Conservation (phyloP, 495 filamentous ascomycete genomes). For the Aspergillus incahuasiensis region DNA sequence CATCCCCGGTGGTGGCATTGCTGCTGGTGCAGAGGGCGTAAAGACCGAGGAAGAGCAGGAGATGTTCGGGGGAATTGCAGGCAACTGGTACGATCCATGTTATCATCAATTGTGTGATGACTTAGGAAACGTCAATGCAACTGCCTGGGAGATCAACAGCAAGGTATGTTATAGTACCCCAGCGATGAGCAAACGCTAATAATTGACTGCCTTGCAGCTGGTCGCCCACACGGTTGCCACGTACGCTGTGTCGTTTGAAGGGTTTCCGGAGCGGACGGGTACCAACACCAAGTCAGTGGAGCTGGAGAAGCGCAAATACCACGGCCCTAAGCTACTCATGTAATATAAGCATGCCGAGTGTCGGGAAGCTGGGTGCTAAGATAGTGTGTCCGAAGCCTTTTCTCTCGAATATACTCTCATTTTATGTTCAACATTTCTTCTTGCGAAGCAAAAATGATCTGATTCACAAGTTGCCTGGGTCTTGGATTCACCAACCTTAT, state of each 20-base stretch:
- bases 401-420: neutral
- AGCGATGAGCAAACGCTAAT: neutral
- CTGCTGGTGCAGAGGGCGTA: slow-evolving; percentile 61
- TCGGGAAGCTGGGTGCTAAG: neutral
- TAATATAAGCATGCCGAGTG: neutral
- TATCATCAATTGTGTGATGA: slow-evolving; percentile 58
- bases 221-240: slow-evolving; percentile 60
- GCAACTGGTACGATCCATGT: slow-evolving; percentile 55
- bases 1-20: slow-evolving; percentile 61
- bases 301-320: slow-evolving; percentile 15
- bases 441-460: neutral
- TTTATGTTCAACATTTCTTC: neutral
- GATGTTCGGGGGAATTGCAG: slow-evolving; percentile 58
- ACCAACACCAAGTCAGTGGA: slow-evolving; percentile 1
- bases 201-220: slow-evolving; percentile 27
- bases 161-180: slow-evolving; percentile 34
- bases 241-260: slow-evolving; percentile 52
- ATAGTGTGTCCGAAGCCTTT: neutral
- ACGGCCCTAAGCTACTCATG: slow-evolving; percentile 17
- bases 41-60: slow-evolving; percentile 56
- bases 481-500: neutral
- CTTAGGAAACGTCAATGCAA: slow-evolving; percentile 50
- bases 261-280: slow-evolving; percentile 27
- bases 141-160: slow-evolving; percentile 45
- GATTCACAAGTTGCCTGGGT: neutral